A percentile compares a stretch with the other conserved stretches of the same genome.
Evolutionary conservation across 2,329 filamentous ascomycete species (phyloP).

Genomic region (Fusarium kyushuense): DNA sequence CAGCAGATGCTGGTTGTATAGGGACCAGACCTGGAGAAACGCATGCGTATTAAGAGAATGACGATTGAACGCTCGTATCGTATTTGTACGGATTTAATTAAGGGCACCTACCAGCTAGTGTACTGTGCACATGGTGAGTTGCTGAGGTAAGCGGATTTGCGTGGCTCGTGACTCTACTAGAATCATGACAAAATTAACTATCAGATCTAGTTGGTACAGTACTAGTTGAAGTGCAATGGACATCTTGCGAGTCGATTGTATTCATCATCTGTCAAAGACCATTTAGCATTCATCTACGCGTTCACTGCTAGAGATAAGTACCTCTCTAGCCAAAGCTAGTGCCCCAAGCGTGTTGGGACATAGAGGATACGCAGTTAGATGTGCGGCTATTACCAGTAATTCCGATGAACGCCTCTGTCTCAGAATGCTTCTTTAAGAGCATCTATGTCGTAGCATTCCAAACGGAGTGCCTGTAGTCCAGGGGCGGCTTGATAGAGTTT

Average conservation of each 20-base stretch:
- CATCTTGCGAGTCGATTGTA: too few species aligned
- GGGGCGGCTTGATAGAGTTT: constrained; percentile 5
- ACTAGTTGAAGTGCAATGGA: too few species aligned
- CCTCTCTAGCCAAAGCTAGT: not conserved
- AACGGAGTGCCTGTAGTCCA: constrained; percentile 9
- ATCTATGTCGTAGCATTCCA: constrained; percentile 8
- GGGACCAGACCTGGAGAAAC: constrained; percentile 52
- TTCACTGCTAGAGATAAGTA: too few species aligned
- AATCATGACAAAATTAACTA: too few species aligned
- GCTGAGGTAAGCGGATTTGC: too few species aligned
- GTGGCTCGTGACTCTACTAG: too few species aligned
- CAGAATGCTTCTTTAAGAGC: constrained; percentile 3
- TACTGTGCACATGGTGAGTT: too few species aligned
- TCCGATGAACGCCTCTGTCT: constrained; percentile 27
- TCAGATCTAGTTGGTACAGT: too few species aligned
- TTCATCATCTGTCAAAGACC: too few species aligned
- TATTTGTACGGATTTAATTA: constrained; percentile 48
- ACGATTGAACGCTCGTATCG: constrained; percentile 49
- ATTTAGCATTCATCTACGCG: too few species aligned
- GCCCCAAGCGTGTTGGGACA: not conserved
- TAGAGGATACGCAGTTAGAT: not conserved
- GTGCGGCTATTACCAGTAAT: not conserved
- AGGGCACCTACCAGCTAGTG: too few species aligned
- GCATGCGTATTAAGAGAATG: constrained; percentile 45
- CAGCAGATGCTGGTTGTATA: constrained; percentile 57